These are phyloP conservation scores for Medicago lupulina DNA, from an alignment of 306 rosid species.

Conservation along the genomic window DNA sequence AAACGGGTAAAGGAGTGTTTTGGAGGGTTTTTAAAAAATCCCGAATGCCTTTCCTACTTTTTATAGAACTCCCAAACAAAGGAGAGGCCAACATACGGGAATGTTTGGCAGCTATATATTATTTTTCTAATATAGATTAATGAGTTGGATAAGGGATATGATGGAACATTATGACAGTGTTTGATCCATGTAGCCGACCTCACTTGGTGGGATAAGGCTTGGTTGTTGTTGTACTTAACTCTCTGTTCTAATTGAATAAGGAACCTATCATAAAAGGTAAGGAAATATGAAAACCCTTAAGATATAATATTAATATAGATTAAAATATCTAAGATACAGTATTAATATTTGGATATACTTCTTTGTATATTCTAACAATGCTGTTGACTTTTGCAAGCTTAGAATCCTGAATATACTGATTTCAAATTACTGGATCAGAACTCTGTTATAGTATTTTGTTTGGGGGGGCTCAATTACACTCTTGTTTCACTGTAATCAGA, in stretches of 20 bases:
- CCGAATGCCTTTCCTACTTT: neutral
- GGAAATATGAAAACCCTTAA: slow-evolving; percentile 3
- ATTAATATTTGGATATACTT: neutral
- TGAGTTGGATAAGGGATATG: no score
- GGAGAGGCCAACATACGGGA: neutral
- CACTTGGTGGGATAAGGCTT: no score
- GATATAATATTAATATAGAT: neutral
- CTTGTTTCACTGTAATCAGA: slow-evolving; percentile 8
- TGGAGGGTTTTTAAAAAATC: neutral
- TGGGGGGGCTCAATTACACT: neutral
- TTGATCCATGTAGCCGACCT: no score
- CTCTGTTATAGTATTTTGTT: no score
- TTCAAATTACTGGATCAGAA: no score
- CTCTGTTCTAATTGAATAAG: neutral
- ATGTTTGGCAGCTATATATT: no score
- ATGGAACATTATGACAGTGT: no score
- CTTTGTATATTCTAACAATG: slow-evolving; percentile 11
- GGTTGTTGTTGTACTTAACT: no score
- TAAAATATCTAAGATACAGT: neutral
- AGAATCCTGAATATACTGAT: no score
- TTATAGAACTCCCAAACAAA: neutral
- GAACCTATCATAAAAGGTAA: neutral
- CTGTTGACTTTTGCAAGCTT: slow-evolving; percentile 7
- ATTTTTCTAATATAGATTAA: no score
- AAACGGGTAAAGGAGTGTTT: neutral